Percentiles rank a stretch among this genome's conserved stretches.
These are phyloP conservation scores for Yamadazyma membranifaciens DNA, from an alignment of 1,139 yeast genomes.

Conservation along the genomic window DNA sequence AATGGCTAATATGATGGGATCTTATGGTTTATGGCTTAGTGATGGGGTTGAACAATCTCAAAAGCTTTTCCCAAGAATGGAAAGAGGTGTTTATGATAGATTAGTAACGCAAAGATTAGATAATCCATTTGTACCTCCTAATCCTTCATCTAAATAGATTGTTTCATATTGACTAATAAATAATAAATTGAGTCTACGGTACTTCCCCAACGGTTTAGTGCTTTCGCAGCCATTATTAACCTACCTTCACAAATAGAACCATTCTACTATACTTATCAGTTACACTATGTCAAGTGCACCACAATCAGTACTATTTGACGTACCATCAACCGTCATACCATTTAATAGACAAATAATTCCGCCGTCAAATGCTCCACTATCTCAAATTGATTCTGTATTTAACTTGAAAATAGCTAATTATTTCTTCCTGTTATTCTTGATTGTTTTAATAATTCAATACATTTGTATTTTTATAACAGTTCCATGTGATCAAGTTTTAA, in stretches of 20 bases:
- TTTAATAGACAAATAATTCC: neutral
- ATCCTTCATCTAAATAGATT: conserved; percentile 13
- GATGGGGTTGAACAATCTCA: conserved; percentile 68
- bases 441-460: conserved; percentile 36
- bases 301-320: conserved; percentile 5
- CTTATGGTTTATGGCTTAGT: conserved; percentile 79
- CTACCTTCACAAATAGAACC: neutral
- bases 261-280: neutral
- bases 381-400: conserved; percentile 2
- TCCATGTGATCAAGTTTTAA: conserved; percentile 43
- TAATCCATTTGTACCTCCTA: conserved; percentile 28
- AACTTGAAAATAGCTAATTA: conserved; percentile 17
- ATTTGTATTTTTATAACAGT: conserved; percentile 37
- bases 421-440: conserved; percentile 27
- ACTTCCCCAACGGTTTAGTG: neutral
- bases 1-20: conserved; percentile 94
- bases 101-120: conserved; percentile 23
- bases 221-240: conserved; percentile 2
- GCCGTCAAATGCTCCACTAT: conserved; percentile 8
- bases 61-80: conserved; percentile 51
- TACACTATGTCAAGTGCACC: neutral
- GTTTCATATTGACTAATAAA: too few species aligned
- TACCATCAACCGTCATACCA: neutral
- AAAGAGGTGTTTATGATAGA: conserved; percentile 41
- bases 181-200: neutral